These are phyloP conservation scores for Silene latifolia DNA, from an alignment of 148 eudicot species.

Conservation along the genomic window DNA sequence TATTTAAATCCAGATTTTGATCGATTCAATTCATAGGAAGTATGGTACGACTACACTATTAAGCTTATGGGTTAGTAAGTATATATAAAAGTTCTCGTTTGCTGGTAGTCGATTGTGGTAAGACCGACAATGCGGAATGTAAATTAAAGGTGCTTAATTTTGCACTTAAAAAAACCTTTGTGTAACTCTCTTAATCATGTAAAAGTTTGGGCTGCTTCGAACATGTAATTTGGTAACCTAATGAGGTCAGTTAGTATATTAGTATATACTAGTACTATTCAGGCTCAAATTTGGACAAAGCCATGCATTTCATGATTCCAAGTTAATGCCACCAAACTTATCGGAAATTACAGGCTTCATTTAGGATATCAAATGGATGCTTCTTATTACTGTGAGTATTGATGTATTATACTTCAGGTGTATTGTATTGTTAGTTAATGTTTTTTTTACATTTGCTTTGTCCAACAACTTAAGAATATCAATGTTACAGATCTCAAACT, in stretches of 20 bases:
- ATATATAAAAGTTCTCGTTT: background rate
- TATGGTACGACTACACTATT: background rate
- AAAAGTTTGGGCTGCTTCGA: too few relatives aligned
- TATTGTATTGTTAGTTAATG: too few relatives aligned
- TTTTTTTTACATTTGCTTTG: too few relatives aligned
- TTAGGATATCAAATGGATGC: conserved; percentile 99
- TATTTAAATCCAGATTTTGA: background rate
- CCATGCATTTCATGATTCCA: too few relatives aligned
- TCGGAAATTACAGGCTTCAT: conserved; percentile 78
- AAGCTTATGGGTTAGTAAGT: background rate
- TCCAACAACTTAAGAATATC: background rate
- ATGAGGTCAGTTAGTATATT: too few relatives aligned
- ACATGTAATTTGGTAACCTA: too few relatives aligned
- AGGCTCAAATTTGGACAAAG: too few relatives aligned
- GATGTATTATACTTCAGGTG: too few relatives aligned
- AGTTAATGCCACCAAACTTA: conserved; percentile 51
- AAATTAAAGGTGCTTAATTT: background rate
- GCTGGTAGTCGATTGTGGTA: background rate
- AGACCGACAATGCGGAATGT: background rate
- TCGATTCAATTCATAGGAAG: conserved; percentile 7
- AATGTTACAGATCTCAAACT: conserved; percentile 68
- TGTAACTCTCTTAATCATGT: too few relatives aligned
- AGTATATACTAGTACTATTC: too few relatives aligned
- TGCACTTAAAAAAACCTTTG: too few relatives aligned
- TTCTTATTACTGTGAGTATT: conserved; percentile 79